These are phyloP conservation scores for Theobroma cacao DNA, from an alignment of 345 rosid species.

Conservation along the genomic window DNA sequence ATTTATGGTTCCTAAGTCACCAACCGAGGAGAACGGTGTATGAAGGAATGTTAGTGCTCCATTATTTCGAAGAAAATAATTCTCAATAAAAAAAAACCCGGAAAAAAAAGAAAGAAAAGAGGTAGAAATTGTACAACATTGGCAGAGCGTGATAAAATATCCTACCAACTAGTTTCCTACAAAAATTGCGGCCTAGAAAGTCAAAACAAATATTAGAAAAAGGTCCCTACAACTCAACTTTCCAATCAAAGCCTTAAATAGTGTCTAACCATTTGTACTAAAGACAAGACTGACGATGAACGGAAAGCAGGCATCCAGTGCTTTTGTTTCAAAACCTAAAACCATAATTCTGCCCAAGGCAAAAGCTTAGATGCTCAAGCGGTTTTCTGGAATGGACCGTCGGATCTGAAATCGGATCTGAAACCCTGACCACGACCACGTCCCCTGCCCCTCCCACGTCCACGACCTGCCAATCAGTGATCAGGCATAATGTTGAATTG, in stretches of 20 bases:
- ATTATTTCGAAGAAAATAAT: slow-evolving; percentile 17
- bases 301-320: slow-evolving; percentile 7
- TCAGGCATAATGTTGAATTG: not conserved
- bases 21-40: too few species aligned
- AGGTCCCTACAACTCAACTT: not conserved
- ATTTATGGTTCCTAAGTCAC: too few species aligned
- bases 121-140: slow-evolving; percentile 15
- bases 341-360: slow-evolving; percentile 8
- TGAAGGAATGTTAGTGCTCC: slow-evolving; percentile 6
- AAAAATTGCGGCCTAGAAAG: slow-evolving; percentile 16
- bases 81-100: not conserved
- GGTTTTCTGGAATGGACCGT: slow-evolving; percentile 7
- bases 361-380: slow-evolving; percentile 6
- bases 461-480: slow-evolving; percentile 19
- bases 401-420: slow-evolving; percentile 8
- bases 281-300: not conserved
- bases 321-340: not conserved
- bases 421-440: slow-evolving; percentile 14
- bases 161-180: slow-evolving; percentile 16
- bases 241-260: not conserved
- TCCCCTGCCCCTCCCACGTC: slow-evolving; percentile 23
- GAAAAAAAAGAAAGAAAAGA: not conserved
- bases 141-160: not conserved
- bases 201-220: not conserved
- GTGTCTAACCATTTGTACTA: not conserved